Evolutionary conservation across 169 alveolate species (phyloP).

Genomic region (Cryptosporidium ryanae): DNA sequence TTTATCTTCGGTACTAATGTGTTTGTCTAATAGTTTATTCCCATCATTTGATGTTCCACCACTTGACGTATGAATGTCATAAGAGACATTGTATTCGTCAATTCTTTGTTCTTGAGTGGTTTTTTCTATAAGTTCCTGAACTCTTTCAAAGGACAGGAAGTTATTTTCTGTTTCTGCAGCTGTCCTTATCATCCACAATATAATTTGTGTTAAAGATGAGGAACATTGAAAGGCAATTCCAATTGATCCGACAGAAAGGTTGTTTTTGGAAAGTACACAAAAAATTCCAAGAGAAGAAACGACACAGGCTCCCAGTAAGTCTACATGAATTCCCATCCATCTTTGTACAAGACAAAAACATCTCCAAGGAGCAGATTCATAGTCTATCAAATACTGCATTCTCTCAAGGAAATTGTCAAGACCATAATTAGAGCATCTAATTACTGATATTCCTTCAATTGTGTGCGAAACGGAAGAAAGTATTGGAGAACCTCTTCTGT

Average conservation of each 20-base stretch:
- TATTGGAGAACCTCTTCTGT: slow-evolving; percentile 57
- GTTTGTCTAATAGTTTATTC: background rate
- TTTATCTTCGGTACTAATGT: background rate
- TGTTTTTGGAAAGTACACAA: slow-evolving; percentile 36
- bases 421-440: slow-evolving; percentile 53
- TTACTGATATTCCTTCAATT: slow-evolving; percentile 39
- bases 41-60: background rate
- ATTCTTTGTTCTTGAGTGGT: slow-evolving; percentile 43
- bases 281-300: slow-evolving; percentile 58
- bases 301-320: slow-evolving; percentile 55
- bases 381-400: slow-evolving; percentile 29
- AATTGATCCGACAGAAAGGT: slow-evolving; percentile 50
- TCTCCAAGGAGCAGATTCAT: slow-evolving; percentile 74
- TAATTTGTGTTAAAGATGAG: slow-evolving; percentile 21
- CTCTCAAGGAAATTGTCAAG: background rate
- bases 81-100: no score
- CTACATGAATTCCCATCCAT: slow-evolving; percentile 69
- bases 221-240: slow-evolving; percentile 71
- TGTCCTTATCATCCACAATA: slow-evolving; percentile 48
- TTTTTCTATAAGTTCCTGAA: slow-evolving; percentile 18
- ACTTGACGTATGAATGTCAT: background rate
- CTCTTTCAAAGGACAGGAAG: slow-evolving; percentile 57
- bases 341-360: slow-evolving; percentile 64
- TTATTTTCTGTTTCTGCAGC: slow-evolving; percentile 63
- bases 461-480: slow-evolving; percentile 33